Evolutionary conservation across 2,329 filamentous ascomycete genomes (phyloP), one percentile per base, ranked within the genome.

Genomic region (Grosmannia serpens): DNA sequence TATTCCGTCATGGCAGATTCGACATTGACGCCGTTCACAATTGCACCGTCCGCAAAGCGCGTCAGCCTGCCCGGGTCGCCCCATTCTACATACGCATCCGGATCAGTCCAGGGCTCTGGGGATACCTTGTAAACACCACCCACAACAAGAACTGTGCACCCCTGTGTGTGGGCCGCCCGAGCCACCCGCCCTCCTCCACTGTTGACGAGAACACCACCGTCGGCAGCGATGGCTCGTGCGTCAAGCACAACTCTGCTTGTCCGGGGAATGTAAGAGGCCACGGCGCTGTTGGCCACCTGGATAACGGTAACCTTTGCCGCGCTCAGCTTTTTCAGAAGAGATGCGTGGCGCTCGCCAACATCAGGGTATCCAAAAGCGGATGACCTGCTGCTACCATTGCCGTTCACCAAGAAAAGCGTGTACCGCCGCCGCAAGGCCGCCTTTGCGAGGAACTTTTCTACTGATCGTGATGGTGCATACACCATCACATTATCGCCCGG

Each of bases 211-310:
- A 96, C 82, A 8, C 88, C 88, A 56, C 94, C 94, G 66, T 95
- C 94, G 55, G 89, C 89, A 52, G 95, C 84, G 31, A 99, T 89
- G 4, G 88, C 87, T 67, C 91, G 87, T 7, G 92, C 92, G 15
- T 88, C 87, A 8, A 99, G 78, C 54, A 99, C 88, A 61, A 99
- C 92, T 75, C 96, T 96, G 77, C 92, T 95, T 65, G 96, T 89
- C 61, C 88, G 85, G 10, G 91, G 88, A 89, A 99, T 97, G 67
- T 97, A 88, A 1, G 91, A 91, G 74, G 91, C 95, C 57, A 95
- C 81, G 11, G 90, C 88, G 9, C 85, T 87, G 71, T 95, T 91
- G 50, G 89, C 85, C 58, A 97, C 85, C 61, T 89, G 81, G 65
- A 96, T 88, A 49, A 95, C 87, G 1, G 84, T 87, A 58, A 95